Conservation (phyloP, 108 stramenopile genomes). For the Chaetoceros tenuissimus region DNA sequence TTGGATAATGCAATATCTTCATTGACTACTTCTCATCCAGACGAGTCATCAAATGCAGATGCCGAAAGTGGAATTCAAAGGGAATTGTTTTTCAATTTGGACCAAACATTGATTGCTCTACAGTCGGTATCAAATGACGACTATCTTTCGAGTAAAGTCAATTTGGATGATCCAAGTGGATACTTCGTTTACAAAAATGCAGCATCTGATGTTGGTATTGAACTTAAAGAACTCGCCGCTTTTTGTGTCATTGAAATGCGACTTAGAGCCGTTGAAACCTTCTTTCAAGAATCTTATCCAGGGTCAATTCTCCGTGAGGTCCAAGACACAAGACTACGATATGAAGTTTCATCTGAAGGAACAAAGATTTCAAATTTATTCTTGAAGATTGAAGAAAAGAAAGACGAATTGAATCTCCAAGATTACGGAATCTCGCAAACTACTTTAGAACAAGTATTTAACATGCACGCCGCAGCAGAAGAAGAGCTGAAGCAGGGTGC, state of each 20-base stretch:
- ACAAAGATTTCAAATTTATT: conserved; percentile 59
- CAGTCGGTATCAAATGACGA: conserved; percentile 36
- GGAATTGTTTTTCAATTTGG: conserved; percentile 40
- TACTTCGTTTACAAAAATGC: conserved; percentile 52
- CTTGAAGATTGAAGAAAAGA: conserved; percentile 54
- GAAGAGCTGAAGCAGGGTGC: conserved; percentile 36
- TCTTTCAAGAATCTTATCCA: conserved; percentile 39
- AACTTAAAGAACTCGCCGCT: conserved; percentile 41
- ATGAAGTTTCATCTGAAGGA: conserved; percentile 58
- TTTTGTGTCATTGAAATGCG: conserved; percentile 60
- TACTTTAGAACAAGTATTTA: conserved; percentile 74
- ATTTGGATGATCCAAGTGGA: conserved; percentile 34
- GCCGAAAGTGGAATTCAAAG: conserved; percentile 3
- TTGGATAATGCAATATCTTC: conserved; percentile 1
- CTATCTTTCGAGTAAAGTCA: conserved; percentile 30
- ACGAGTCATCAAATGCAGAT: conserved; percentile 11
- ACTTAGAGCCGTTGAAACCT: conserved; percentile 37
- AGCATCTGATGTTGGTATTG: conserved; percentile 31
- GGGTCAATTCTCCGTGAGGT: conserved; percentile 59
- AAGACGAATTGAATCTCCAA: conserved; percentile 38
- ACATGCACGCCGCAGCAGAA: conserved; percentile 69
- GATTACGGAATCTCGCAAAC: conserved; percentile 79
- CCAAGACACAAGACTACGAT: conserved; percentile 67
- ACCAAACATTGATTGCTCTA: conserved; percentile 27
- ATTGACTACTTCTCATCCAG: neutral